A percentile compares a stretch with the other conserved stretches of the same genome.
Conservation (phyloP, 306 rosid genomes). For the cucumber (Cucumis sativus) region Cucumber_9930_V3 NC_026657.2:5123501-5124000, state of each 20-base stretch:
- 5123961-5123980: not conserved
- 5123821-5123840: not conserved
- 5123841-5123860: not conserved
- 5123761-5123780: slow-evolving; percentile 34
- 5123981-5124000: not conserved
- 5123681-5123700: slow-evolving; percentile 54
- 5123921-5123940: slow-evolving; percentile 54
- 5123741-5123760: slow-evolving; percentile 21
- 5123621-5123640: slow-evolving; percentile 20
- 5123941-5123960: slow-evolving; percentile 27
- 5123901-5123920: slow-evolving; percentile 46
- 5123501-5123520: slow-evolving; percentile 15
- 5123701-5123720: slow-evolving; percentile 39
- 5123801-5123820: slow-evolving; percentile 56
- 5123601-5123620: slow-evolving; percentile 14
- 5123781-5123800: slow-evolving; percentile 49
- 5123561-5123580: slow-evolving; percentile 26
- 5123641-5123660: slow-evolving; percentile 40
- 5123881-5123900: not conserved
- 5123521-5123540: slow-evolving; percentile 19
- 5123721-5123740: slow-evolving; percentile 17
- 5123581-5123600: slow-evolving; percentile 19
- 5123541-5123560: slow-evolving; percentile 16
- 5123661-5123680: slow-evolving; percentile 55
- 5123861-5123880: not conserved